Evolutionary conservation across 306 rosid species (phyloP).

Genomic region (Quercus variabilis): DNA sequence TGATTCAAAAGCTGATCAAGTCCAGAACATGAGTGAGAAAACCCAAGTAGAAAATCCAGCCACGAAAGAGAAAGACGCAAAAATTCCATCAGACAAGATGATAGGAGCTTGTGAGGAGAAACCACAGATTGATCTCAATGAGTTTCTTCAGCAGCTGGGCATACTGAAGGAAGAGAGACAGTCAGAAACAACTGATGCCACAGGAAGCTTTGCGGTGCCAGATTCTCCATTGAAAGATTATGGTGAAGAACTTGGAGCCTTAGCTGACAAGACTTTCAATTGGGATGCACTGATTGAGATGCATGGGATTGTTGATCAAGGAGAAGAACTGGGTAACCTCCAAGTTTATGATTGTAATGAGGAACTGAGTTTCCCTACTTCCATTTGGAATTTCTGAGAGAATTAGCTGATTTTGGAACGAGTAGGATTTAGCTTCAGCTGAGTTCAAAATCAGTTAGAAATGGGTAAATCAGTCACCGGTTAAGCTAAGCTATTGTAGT

Average conservation of each 20-base stretch:
- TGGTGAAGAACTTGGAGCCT: slow-evolving; percentile 43
- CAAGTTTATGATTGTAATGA: slow-evolving; percentile 52
- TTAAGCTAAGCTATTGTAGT: slow-evolving; percentile 22
- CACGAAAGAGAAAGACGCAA: slow-evolving; percentile 29
- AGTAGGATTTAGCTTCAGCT: neutral
- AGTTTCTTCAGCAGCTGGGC: slow-evolving; percentile 95
- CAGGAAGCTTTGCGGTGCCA: slow-evolving; percentile 35
- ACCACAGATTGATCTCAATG: slow-evolving; percentile 95
- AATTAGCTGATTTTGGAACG: slow-evolving; percentile 13
- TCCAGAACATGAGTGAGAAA: slow-evolving; percentile 15
- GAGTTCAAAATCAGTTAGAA: slow-evolving; percentile 22
- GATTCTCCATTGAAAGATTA: slow-evolving; percentile 38
- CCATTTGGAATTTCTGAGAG: slow-evolving; percentile 73
- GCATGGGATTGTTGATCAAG: slow-evolving; percentile 54
- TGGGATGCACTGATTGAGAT: slow-evolving; percentile 82
- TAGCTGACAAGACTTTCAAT: slow-evolving; percentile 55
- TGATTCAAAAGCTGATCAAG: slow-evolving; percentile 34
- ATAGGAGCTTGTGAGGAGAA: slow-evolving; percentile 54
- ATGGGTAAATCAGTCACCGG: neutral
- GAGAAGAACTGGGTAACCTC: slow-evolving; percentile 39
- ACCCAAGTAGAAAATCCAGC: slow-evolving; percentile 15
- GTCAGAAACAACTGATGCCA: slow-evolving; percentile 34
- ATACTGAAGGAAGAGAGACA: slow-evolving; percentile 50
- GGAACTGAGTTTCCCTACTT: slow-evolving; percentile 55
- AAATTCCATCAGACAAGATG: slow-evolving; percentile 24